Base-by-base conservation (phyloP, 2,329 filamentous ascomycete genomes). In the Coniosporium tulheliwenetii region DNA sequence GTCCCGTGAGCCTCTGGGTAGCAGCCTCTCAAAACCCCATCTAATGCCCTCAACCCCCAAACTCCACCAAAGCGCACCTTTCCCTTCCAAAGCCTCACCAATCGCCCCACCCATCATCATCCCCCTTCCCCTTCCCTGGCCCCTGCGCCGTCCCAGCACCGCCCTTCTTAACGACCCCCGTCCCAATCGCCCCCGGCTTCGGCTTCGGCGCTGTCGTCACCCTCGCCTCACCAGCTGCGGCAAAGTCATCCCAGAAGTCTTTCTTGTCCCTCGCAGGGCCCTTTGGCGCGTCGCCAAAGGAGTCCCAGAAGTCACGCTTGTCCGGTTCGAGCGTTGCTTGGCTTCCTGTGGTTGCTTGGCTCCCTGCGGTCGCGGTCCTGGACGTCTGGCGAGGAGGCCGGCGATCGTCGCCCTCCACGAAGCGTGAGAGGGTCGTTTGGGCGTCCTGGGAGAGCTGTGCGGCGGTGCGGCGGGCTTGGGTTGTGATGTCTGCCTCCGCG, bases 271-370 rank as follows among this genome's bases (percentile, higher is more conserved):
- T 58, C 5, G 56, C 48, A 5, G 64, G 65, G 0, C 65, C 65
- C 26, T 55, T 54, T 0, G 77, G 80, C 19, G 80, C 60, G 26
- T 73, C 75, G 0, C 85, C 80, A 61, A 96, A 94, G 50, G 81
- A 81, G 57, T 94, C 87, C 87, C 87, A 95, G 62, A 94, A 94
- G 49, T 83, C 81, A 56, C 81, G 81, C 61, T 79, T 82, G 44
- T 78, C 75, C 7, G 73, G 73, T 59, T 81, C 70, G 67, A 19
- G 14, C 35, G 34, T 44, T 49, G 41, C 52, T 51, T 36, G 63
- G 54, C 14, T 32, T 41, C 30, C 42, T 39, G 12, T 31, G 41
- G 41, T 26, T 39, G 16, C 41, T 14, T 36, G 63, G 54, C 14
- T 32, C 40, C 30, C 42, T 39, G 12, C 29, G 41, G 41, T 26